Conservation (phyloP, 2,329 filamentous ascomycete genomes). For the Lecanicillium sp. region DNA sequence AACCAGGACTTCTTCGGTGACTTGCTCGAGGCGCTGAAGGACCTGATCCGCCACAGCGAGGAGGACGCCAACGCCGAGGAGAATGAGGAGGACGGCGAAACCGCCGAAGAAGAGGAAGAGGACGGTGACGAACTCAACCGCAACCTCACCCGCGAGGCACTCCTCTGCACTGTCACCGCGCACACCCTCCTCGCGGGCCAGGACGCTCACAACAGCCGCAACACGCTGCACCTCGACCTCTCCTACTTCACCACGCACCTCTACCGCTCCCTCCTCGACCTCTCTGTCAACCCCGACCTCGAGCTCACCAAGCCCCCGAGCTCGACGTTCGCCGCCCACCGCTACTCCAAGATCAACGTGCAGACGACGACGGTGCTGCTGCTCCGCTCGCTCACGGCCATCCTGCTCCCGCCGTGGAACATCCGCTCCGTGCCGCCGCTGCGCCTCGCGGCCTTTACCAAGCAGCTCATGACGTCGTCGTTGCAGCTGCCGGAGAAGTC, state of each 20-base stretch:
- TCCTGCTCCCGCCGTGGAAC: constrained; percentile 70
- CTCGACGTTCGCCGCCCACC: constrained; percentile 32
- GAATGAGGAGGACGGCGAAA: constrained; percentile 31
- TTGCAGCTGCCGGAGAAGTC: constrained; percentile 91
- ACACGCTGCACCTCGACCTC: constrained; percentile 79
- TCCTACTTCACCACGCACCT: constrained; percentile 94
- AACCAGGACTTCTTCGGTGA: constrained; percentile 99
- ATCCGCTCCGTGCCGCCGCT: constrained; percentile 71
- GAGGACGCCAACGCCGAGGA: constrained; percentile 44
- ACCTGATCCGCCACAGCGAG: constrained; percentile 75
- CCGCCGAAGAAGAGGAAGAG: constrained; percentile 38
- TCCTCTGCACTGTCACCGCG: constrained; percentile 92
- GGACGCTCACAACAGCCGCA: constrained; percentile 78
- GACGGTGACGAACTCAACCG: constrained; percentile 44
- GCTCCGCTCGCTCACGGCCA: constrained; percentile 74
- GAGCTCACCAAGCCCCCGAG: constrained; percentile 59
- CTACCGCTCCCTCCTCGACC: constrained; percentile 74
- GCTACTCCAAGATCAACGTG: constrained; percentile 70
- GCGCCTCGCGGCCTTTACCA: constrained; percentile 85
- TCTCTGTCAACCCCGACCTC: constrained; percentile 77
- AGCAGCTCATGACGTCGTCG: constrained; percentile 76
- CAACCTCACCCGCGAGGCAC: constrained; percentile 76
- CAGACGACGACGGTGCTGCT: constrained; percentile 92
- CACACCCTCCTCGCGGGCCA: constrained; percentile 95
- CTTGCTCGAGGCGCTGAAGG: constrained; percentile 86